Base-by-base conservation (phyloP, 2,329 filamentous ascomycete genomes). In the Sporothrix curviconia region DNA sequence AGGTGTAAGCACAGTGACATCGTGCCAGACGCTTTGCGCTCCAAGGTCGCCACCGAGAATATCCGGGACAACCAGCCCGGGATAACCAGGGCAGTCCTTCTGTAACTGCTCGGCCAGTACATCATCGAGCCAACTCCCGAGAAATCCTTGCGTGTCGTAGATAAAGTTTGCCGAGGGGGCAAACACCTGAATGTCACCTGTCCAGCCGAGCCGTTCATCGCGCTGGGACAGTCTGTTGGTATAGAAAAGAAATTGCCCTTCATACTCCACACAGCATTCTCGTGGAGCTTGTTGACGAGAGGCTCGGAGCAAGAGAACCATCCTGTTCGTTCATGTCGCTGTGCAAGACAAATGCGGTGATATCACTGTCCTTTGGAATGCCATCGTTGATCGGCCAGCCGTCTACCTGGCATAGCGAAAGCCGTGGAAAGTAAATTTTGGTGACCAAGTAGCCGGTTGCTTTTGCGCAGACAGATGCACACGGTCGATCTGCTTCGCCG, bases 161-260 rank as follows among this genome's bases (percentile, higher is more conserved):
- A 84, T 68, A 60, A 77, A 83, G 50, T 74, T 77, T 0, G 78
- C 74, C 0, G 78, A 77, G 0, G 77, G 75, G 0, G 71, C 69
- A 59, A 83, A 83, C 1, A 74, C 72, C 37, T 76, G 76, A 7
- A 72, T 68, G 59, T 81, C 76, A 15, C 80, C 76, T 0, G 75
- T 78, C 81, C 80, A 80, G 17, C 76, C 76, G 6, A 82, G 65
- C 0, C 79, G 71, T 66, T 82, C 79, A 54, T 83, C 78, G 1
- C 78, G 70, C 59, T 82, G 78, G 79, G 79, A 61, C 79, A 82
- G 62, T 85, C 82, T 0, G 80, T 84, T 0, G 80, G 80, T 0
- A 84, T 67, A 0, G 73, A 75, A 1, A 84, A 62, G 62, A 84
- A 83, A 61, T 84, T 85, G 0, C 79, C 79, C 32, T 74, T 73